Conservation (phyloP, 352 stramenopile genomes). For the Sclerospora graminicola region DNA sequence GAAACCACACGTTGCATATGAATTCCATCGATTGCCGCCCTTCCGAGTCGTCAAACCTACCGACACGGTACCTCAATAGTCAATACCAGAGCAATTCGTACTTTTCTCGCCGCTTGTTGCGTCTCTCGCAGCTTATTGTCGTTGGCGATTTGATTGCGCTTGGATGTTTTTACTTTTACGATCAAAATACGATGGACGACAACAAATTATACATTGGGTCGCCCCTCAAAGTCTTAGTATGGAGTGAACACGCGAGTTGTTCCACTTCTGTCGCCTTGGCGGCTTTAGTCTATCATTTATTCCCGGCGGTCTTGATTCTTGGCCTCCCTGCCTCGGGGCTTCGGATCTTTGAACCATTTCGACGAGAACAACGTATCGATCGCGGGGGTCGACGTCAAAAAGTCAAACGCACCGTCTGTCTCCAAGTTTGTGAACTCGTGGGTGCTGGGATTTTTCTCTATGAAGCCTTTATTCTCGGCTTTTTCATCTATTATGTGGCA, state of each 20-base stretch:
- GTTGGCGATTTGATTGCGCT: conserved; percentile 44
- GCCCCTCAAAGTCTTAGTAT: conserved; percentile 33
- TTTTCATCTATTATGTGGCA: too few relatives aligned
- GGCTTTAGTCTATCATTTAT: conserved; percentile 58
- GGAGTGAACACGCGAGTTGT: conserved; percentile 28
- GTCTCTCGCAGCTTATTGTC: conserved; percentile 51
- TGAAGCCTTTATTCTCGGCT: conserved; percentile 12
- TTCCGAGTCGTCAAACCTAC: conserved; percentile 21
- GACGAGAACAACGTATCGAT: conserved; percentile 17
- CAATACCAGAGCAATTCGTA: conserved; percentile 76
- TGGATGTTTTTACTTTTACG: conserved; percentile 49
- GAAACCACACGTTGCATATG: conserved; percentile 25
- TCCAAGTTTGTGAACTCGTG: conserved; percentile 60
- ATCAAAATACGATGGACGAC: conserved; percentile 15
- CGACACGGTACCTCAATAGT: conserved; percentile 33
- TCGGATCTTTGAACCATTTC: conserved; percentile 62
- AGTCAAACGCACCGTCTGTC: conserved; percentile 59
- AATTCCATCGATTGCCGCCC: conserved; percentile 20
- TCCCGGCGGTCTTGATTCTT: conserved; percentile 58
- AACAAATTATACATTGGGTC: conserved; percentile 35
- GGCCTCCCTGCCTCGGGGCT: conserved; percentile 50
- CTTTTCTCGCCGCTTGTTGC: conserved; percentile 54
- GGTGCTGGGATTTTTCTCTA: conserved; percentile 9
- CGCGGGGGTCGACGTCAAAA: conserved; percentile 31
- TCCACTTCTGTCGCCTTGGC: conserved; percentile 41